These are phyloP conservation scores for Endogone sp. DNA, from an alignment of 192 early-diverging fungal species.

Conservation along the genomic window DNA sequence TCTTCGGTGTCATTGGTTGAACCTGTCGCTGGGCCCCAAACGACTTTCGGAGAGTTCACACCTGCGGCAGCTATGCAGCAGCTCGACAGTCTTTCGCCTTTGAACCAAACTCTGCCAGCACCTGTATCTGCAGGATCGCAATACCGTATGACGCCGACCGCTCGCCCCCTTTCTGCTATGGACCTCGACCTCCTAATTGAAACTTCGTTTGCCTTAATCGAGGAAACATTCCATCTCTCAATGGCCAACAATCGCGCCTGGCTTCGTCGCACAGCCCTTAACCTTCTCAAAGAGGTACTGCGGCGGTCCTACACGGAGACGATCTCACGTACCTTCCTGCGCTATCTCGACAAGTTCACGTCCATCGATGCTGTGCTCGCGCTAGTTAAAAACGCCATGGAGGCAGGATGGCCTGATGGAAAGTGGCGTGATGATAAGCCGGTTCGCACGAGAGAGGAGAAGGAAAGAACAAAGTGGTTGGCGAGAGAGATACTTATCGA, in stretches of 20 bases:
- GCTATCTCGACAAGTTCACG: conserved; percentile 20
- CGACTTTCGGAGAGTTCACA: too few relatives aligned
- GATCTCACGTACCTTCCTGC: conserved; percentile 21
- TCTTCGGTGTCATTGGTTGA: not conserved
- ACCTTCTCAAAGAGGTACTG: conserved; percentile 27
- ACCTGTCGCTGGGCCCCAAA: too few relatives aligned
- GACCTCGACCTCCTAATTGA: conserved; percentile 30
- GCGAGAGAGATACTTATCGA: conserved; percentile 16
- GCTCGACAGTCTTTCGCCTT: too few relatives aligned
- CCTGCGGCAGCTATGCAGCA: too few relatives aligned
- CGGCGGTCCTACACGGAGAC: conserved; percentile 28
- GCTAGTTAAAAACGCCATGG: conserved; percentile 4
- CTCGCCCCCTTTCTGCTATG: conserved; percentile 12
- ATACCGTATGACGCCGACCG: not conserved
- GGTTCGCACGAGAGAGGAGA: conserved; percentile 16
- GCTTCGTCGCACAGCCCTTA: conserved; percentile 29
- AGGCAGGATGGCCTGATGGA: conserved; percentile 26
- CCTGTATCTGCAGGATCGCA: too few relatives aligned
- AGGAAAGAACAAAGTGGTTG: conserved; percentile 9
- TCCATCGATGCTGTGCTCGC: conserved; percentile 16
- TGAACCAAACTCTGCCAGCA: too few relatives aligned
- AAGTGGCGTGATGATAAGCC: conserved; percentile 6
- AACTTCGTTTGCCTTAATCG: conserved; percentile 27
- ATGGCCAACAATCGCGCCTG: conserved; percentile 27
- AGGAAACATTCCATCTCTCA: conserved; percentile 29